phyloP scores from a whole-genome alignment of 129 eudicot species.

The Deinandra increscens region DNA sequence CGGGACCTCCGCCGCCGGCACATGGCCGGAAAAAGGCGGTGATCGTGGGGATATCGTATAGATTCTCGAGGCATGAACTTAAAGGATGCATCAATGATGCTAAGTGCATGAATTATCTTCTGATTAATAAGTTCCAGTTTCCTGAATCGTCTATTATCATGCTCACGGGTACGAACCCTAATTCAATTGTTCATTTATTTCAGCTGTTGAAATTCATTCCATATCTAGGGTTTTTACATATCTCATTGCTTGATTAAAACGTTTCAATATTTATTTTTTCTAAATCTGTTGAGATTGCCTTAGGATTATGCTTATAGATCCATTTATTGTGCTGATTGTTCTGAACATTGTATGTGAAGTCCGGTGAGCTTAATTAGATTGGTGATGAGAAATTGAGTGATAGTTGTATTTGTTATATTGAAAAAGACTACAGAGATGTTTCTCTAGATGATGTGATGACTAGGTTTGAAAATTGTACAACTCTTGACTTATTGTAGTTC shows the following conservation, averaged over 20 bases:
- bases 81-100: conserved; percentile 96
- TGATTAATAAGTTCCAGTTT: conserved; percentile 74
- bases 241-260: not conserved
- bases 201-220: not conserved
- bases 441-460: too few relatives aligned
- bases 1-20: conserved; percentile 65
- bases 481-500: too few relatives aligned
- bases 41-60: conserved; percentile 83
- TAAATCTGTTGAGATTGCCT: not conserved
- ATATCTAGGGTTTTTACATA: not conserved
- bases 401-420: too few relatives aligned
- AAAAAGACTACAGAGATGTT: too few relatives aligned
- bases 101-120: conserved; percentile 77
- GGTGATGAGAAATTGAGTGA: too few relatives aligned
- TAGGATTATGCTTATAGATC: not conserved
- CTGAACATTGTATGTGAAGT: not conserved
- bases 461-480: too few relatives aligned
- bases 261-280: not conserved
- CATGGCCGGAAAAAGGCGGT: conserved; percentile 92
- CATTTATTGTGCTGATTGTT: not conserved
- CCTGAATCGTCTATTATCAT: conserved; percentile 89
- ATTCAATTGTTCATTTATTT: not conserved
- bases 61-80: conserved; percentile 71
- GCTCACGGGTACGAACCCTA: conserved; percentile 71
- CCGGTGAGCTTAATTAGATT: too few relatives aligned